phyloP scores from a whole-genome alignment of 257 asterid species.

The Anisodus tanguticus region DNA sequence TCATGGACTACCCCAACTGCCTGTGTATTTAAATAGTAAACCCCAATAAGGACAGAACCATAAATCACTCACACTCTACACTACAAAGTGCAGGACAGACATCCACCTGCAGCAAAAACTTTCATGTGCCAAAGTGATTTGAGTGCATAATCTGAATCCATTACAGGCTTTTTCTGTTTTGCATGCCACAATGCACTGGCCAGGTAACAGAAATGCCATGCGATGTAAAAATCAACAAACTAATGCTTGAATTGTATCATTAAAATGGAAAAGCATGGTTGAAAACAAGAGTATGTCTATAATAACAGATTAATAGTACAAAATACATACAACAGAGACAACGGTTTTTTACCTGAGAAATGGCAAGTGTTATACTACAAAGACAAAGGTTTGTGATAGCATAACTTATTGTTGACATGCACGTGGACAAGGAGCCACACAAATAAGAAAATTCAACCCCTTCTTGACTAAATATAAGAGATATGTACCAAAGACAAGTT shows the following conservation, averaged over 20 bases:
- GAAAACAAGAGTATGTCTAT: neutral
- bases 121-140: neutral
- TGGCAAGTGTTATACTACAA: neutral
- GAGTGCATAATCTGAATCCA: constrained; percentile 2
- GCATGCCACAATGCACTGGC: constrained; percentile 6
- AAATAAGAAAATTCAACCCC: neutral
- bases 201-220: neutral
- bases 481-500: neutral
- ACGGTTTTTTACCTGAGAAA: neutral
- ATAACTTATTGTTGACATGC: constrained; percentile 5
- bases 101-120: neutral
- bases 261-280: neutral
- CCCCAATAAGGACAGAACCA: constrained; percentile 22
- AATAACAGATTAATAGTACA: neutral
- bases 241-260: constrained; percentile 8
- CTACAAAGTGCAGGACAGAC: constrained; percentile 13
- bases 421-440: neutral
- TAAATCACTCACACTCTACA: constrained; percentile 1
- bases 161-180: neutral
- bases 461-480: neutral
- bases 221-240: neutral
- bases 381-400: neutral
- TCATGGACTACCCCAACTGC: neutral
- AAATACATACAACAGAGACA: neutral
- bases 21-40: neutral